Conservation (phyloP, 805 yeast genomes). For the Candida vartiovaarae region DNA sequence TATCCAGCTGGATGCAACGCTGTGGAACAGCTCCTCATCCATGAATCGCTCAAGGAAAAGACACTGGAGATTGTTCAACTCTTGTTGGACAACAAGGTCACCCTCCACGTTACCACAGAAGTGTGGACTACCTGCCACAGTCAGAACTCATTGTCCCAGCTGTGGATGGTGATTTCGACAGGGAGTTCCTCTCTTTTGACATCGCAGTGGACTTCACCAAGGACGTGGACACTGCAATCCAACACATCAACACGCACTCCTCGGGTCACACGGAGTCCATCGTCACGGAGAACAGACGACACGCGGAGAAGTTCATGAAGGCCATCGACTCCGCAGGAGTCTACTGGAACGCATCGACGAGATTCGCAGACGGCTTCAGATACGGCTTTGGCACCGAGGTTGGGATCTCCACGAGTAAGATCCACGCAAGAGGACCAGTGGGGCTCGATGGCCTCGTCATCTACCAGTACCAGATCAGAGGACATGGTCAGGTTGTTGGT, state of each 20-base stretch:
- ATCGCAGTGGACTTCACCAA: slow-evolving; percentile 64
- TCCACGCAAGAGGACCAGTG: slow-evolving; percentile 98
- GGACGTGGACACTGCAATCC: slow-evolving; percentile 64
- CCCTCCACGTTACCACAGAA: slow-evolving; percentile 59
- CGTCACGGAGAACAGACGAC: slow-evolving; percentile 63
- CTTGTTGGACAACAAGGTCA: slow-evolving; percentile 60
- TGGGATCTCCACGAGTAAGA: slow-evolving; percentile 93
- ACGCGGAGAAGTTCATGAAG: slow-evolving; percentile 71
- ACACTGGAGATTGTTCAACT: slow-evolving; percentile 32
- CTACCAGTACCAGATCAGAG: slow-evolving; percentile 89
- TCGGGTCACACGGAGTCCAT: slow-evolving; percentile 96
- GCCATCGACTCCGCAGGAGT: slow-evolving; percentile 95
- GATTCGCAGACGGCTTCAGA: slow-evolving; percentile 98
- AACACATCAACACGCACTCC: slow-evolving; percentile 83
- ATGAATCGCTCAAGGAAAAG: slow-evolving; percentile 33
- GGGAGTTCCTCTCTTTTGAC: slow-evolving; percentile 79
- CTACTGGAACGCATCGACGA: slow-evolving; percentile 94
- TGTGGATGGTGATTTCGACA: slow-evolving; percentile 63
- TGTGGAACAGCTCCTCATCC: slow-evolving; percentile 75
- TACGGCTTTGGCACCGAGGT: slow-evolving; percentile 99
- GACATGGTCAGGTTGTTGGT: slow-evolving; percentile 87
- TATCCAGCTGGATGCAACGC: slow-evolving; percentile 99
- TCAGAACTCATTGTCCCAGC: slow-evolving; percentile 37
- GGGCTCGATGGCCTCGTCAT: slow-evolving; percentile 96
- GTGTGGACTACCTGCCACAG: slow-evolving; percentile 28